Evolutionary conservation across 345 rosid species (phyloP).

Genomic region (Linum trigynum): DNA sequence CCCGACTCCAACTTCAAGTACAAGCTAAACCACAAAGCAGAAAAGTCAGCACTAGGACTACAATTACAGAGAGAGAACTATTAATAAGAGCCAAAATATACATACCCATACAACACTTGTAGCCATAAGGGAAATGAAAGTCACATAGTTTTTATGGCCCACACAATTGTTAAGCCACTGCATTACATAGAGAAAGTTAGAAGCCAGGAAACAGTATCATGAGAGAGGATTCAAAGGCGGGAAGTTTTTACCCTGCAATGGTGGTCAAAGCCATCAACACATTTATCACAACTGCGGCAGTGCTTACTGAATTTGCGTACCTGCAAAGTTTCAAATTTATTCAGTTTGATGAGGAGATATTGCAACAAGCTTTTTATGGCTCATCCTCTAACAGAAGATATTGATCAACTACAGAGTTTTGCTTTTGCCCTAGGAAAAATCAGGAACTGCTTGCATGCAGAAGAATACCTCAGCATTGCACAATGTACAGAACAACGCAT

Average conservation of each 20-base stretch:
- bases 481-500: constrained; percentile 85
- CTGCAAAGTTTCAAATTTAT: constrained; percentile 27
- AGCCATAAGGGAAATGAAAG: constrained; percentile 86
- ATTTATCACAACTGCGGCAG: constrained; percentile 93
- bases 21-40: constrained; percentile 39
- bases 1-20: constrained; percentile 83
- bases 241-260: constrained; percentile 61
- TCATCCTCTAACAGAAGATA: not conserved
- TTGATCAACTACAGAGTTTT: no score
- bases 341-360: constrained; percentile 3
- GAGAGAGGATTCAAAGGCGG: constrained; percentile 9
- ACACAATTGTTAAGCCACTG: constrained; percentile 99
- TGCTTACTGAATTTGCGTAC: constrained; percentile 94
- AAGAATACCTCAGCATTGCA: constrained; percentile 87
- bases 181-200: constrained; percentile 29
- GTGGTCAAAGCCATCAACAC: constrained; percentile 96
- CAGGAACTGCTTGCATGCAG: not conserved
- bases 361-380: not conserved
- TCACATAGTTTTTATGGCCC: constrained; percentile 76
- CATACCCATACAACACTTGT: constrained; percentile 86
- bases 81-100: constrained; percentile 3
- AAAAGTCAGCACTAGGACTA: not conserved
- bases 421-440: no score
- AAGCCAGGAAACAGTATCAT: not conserved
- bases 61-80: not conserved